phyloP scores from a whole-genome alignment of 2,329 filamentous ascomycete genomes.

The Colletotrichum scovillei region DNA sequence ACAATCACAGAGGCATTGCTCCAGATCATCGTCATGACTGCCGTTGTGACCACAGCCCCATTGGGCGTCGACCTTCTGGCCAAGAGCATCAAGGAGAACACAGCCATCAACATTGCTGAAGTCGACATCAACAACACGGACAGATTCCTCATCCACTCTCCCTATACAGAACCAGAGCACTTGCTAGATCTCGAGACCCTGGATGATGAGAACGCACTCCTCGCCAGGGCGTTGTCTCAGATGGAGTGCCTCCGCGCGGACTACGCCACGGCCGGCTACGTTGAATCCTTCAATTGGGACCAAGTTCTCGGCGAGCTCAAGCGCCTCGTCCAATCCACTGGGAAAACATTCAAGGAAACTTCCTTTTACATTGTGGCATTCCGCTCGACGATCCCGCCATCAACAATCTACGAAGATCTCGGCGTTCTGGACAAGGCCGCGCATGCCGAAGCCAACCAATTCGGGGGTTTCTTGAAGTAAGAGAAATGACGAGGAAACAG shows the following conservation, averaged over 20 bases:
- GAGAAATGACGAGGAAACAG: slow-evolving; percentile 37
- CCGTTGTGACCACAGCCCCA: slow-evolving; percentile 19
- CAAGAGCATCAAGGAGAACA: slow-evolving; percentile 23
- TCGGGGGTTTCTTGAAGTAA: slow-evolving; percentile 83
- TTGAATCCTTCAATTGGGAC: slow-evolving; percentile 81
- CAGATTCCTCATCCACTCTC: slow-evolving; percentile 73
- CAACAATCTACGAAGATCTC: slow-evolving; percentile 71
- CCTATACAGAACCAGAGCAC: slow-evolving; percentile 78
- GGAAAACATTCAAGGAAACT: slow-evolving; percentile 69
- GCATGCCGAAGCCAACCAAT: slow-evolving; percentile 82
- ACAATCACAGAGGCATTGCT: too few relatives aligned
- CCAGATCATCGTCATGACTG: slow-evolving; percentile 3
- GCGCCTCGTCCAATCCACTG: slow-evolving; percentile 57
- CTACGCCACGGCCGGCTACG: slow-evolving; percentile 82
- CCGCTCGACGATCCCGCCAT: slow-evolving; percentile 76
- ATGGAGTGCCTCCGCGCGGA: slow-evolving; percentile 73
- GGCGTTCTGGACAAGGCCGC: slow-evolving; percentile 80
- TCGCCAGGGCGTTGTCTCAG: slow-evolving; percentile 76
- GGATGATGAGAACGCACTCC: slow-evolving; percentile 72
- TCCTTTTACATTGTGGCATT: slow-evolving; percentile 89
- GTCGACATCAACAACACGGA: slow-evolving; percentile 28
- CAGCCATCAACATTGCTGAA: slow-evolving; percentile 20
- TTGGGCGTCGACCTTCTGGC: slow-evolving; percentile 26
- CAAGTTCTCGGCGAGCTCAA: slow-evolving; percentile 70
- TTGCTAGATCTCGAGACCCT: slow-evolving; percentile 78